Base-by-base conservation (phyloP, 2,329 filamentous ascomycete genomes). In the Sclerotinia trifoliorum region DNA sequence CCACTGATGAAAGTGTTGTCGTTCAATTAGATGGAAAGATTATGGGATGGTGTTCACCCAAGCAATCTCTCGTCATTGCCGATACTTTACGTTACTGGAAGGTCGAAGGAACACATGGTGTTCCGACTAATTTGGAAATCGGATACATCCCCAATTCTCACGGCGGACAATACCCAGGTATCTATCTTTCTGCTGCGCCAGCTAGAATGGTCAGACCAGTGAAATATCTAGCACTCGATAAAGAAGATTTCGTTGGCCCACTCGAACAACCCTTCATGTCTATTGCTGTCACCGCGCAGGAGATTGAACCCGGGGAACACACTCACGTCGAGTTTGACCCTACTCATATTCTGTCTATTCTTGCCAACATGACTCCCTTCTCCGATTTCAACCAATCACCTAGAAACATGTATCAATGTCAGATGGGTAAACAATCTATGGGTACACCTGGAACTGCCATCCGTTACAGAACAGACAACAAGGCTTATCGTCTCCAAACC, bases 371-470 rank as follows among this genome's bases (percentile, higher is more conserved):
- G 90, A 99, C 95, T 0, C 95, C 95, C 4, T 99, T 99, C 81
- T 97, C 94, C 58, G 93, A 99, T 78, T 97, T 97, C 82, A 99
- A 99, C 81, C 95, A 99, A 80, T 97, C 94, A 19, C 95, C 95
- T 1, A 86, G 95, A 85, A 99, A 99, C 81, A 98, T 98, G 94
- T 99, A 98, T 79, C 92, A 96, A 78, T 97, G 94, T 82, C 95
- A 98, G 84, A 98, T 98, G 95, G 93, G 93, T 82, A 99, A 99
- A 79, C 95, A 99, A 82, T 94, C 94, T 0, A 99, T 99, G 95
- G 95, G 95, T 79, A 98, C 95, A 32, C 93, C 94, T 4, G 94
- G 91, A 68, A 91, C 94, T 10, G 90, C 94, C 2, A 83, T 94
- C 71, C 86, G 88, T 68, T 91, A 96, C 80, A 89, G 95, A 77